Conservation (phyloP, 2,329 filamentous ascomycete genomes). For the Aspergillus arachidicola region DNA sequence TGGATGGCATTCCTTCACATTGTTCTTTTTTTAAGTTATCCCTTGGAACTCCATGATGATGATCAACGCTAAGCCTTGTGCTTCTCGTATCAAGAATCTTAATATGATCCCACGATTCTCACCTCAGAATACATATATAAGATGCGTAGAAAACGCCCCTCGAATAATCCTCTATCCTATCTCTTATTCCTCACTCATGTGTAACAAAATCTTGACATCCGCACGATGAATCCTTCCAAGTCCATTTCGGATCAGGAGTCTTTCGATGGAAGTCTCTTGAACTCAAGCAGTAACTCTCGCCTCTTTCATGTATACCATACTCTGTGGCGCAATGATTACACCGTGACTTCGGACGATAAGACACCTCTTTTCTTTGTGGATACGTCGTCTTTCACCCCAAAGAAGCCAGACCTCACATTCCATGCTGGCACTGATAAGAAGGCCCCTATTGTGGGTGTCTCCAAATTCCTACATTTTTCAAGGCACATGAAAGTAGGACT, state of each 20-base stretch:
- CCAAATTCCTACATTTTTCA: constrained; percentile 38
- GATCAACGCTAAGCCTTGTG: constrained; percentile 7
- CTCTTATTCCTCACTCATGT: neutral
- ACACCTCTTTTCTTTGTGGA: constrained; percentile 28
- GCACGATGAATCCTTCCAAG: constrained; percentile 3
- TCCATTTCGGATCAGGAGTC: constrained; percentile 2
- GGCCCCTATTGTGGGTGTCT: constrained; percentile 31
- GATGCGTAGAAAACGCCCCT: neutral
- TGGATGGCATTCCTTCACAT: neutral
- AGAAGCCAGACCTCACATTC: constrained; percentile 38
- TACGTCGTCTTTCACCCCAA: constrained; percentile 31
- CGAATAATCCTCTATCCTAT: neutral
- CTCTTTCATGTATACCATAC: constrained; percentile 30
- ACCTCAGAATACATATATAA: constrained; percentile 2
- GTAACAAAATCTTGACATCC: neutral
- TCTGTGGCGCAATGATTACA: constrained; percentile 26
- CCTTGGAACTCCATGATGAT: neutral
- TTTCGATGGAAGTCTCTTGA: neutral
- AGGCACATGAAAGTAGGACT: constrained; percentile 35
- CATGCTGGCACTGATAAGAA: constrained; percentile 30
- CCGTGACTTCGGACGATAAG: constrained; percentile 23
- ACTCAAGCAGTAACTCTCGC: neutral
- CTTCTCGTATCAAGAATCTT: neutral
- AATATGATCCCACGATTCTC: neutral
- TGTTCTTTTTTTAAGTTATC: neutral